Conservation (phyloP, 2,329 filamentous ascomycete genomes). For the Claviceps africana region DNA sequence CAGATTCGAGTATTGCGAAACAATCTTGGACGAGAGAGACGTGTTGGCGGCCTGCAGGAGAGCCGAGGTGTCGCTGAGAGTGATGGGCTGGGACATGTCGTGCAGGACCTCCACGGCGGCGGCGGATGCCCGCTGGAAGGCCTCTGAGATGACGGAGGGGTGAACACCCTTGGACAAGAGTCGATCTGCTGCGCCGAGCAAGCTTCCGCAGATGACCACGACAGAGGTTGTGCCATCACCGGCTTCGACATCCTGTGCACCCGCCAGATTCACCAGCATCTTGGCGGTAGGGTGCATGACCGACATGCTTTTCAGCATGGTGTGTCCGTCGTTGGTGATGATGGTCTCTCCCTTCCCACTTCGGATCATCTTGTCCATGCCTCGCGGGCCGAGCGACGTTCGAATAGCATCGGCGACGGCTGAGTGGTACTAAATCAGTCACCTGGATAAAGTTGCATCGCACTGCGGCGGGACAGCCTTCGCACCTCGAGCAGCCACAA, state of each 20-base stretch:
- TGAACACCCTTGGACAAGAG: conserved; percentile 88
- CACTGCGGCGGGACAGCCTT: background rate
- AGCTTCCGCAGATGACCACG: conserved; percentile 90
- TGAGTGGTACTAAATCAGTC: conserved; percentile 20
- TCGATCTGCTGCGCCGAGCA: conserved; percentile 85
- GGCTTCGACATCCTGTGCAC: conserved; percentile 94
- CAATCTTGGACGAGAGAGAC: conserved; percentile 95
- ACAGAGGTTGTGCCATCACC: conserved; percentile 97
- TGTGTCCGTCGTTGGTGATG: conserved; percentile 99
- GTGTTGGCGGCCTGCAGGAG: conserved; percentile 95
- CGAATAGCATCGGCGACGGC: conserved; percentile 95
- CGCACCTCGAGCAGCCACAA: conserved; percentile 87
- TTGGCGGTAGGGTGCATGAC: conserved; percentile 99
- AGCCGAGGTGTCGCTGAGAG: conserved; percentile 72
- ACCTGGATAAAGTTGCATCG: background rate
- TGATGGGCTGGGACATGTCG: conserved; percentile 90
- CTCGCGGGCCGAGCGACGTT: conserved; percentile 88
- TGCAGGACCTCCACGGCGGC: conserved; percentile 82
- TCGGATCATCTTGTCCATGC: conserved; percentile 99
- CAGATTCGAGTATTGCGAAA: conserved; percentile 89
- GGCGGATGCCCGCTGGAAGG: conserved; percentile 87
- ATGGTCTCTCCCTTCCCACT: conserved; percentile 93
- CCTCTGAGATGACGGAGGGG: conserved; percentile 92
- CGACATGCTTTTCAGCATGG: conserved; percentile 97
- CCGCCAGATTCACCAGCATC: conserved; percentile 95